Percentiles rank a stretch among this genome's conserved stretches.
Evolutionary conservation across 805 yeast species (phyloP).

Genomic region (Ogataea nitratoaversa): DNA sequence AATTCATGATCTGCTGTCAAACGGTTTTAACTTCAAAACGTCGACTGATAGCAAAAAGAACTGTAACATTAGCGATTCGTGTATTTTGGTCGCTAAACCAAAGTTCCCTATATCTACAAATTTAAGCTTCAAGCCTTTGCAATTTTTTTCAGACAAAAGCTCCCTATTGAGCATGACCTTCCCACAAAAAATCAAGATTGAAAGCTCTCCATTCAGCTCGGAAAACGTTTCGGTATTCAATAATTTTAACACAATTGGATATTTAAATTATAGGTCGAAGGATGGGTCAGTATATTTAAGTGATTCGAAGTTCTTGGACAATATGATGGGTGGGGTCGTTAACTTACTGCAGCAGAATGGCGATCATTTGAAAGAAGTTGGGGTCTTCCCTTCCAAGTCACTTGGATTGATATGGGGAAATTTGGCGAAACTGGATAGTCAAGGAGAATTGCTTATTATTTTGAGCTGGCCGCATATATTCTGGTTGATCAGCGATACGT

Average conservation of each 20-base stretch:
- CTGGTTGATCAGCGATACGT: not conserved
- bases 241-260: slow-evolving; percentile 15
- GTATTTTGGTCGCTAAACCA: slow-evolving; percentile 12
- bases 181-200: slow-evolving; percentile 11
- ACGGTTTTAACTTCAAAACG: slow-evolving; percentile 31
- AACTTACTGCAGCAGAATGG: slow-evolving; percentile 8
- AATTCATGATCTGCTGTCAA: slow-evolving; percentile 2
- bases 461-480: slow-evolving; percentile 18
- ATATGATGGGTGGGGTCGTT: slow-evolving; percentile 40
- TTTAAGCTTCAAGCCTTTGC: slow-evolving; percentile 1
- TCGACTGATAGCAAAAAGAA: slow-evolving; percentile 24
- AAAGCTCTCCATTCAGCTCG: slow-evolving; percentile 22
- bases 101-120: slow-evolving; percentile 4
- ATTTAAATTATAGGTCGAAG: slow-evolving; percentile 24
- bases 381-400: slow-evolving; percentile 7
- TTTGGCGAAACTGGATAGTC: slow-evolving; percentile 37
- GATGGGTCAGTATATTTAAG: slow-evolving; percentile 22
- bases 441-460: slow-evolving; percentile 37
- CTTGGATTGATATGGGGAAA: slow-evolving; percentile 39
- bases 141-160: not conserved
- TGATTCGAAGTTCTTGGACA: slow-evolving; percentile 42
- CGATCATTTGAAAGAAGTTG: not conserved
- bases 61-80: slow-evolving; percentile 35
- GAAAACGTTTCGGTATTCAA: slow-evolving; percentile 21
- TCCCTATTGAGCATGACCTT: not conserved